Base-by-base conservation (phyloP, 23 red algal genomes). In the Gracilariopsis chorda region DNA sequence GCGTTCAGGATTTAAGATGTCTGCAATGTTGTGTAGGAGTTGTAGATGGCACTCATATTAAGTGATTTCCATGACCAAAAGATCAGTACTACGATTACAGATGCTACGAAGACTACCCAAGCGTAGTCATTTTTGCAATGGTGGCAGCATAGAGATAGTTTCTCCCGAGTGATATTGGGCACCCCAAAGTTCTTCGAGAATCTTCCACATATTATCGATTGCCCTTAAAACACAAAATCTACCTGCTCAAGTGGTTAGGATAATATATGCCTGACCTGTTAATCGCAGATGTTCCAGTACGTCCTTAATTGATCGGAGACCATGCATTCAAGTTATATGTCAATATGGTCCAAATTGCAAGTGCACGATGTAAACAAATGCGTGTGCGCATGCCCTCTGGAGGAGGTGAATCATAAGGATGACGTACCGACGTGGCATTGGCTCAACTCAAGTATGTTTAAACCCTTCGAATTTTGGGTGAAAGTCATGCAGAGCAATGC, bases 31-130 rank as follows among this genome's bases (percentile, higher is more conserved):
- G 49, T 14, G 49, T 55, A 16, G 49, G 49, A 55, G 49, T 25
- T 69, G 28, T 29, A n/a, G 62, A 27, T 69, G 62, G 62, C 12
- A 69, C 62, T 13, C 62, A 69, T 69, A 69, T 69, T 25, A 69
- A 33, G 29, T 69, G 62, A 25, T 13, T 27, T 14, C 13, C 62
- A 17, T 69, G 62, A 13, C 62, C 62, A 12, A 25, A 69, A 69
- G n/a, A 69, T 13, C 62, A 69, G 27, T 29, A 20, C 12, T 69
- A 27, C 28, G 62, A n/a, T 13, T 69, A 69, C 62, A 14, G 62
- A 17, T 69, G 62, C 27, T 69, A 69, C 62, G 28, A 69, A 69
- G 62, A 25, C 19, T 69, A 27, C 28, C 62, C 62, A 69, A 27
- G n/a, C 14, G 28, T 69, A 17, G 29, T 69, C 12, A n/a, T 69